Conservation (phyloP, 139 green algal genomes). For the Mesostigma viride region DNA sequence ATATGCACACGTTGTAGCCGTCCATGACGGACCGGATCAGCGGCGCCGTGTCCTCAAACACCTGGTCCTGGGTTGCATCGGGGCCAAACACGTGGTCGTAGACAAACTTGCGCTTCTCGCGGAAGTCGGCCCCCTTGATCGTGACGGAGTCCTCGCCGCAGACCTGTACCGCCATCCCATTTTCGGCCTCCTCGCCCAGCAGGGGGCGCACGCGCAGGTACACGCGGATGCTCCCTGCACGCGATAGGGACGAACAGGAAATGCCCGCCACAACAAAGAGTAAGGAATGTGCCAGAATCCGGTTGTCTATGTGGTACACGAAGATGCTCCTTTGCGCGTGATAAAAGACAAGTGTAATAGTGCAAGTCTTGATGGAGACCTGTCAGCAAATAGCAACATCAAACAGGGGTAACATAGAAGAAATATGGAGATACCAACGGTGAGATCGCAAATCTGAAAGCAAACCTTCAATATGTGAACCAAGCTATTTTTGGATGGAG, state of each 20-base stretch:
- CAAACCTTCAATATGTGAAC: neutral
- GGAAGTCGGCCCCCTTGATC: neutral
- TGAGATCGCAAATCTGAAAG: neutral
- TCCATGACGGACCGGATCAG: slow-evolving; percentile 77
- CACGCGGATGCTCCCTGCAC: slow-evolving; percentile 23
- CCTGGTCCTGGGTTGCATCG: slow-evolving; percentile 40
- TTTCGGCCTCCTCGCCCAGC: neutral
- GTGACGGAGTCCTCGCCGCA: neutral
- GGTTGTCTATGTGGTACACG: neutral
- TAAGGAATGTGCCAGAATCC: neutral
- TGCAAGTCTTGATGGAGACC: neutral
- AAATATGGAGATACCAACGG: too few species aligned
- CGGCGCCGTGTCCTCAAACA: slow-evolving; percentile 81
- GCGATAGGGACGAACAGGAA: neutral
- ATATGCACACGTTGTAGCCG: slow-evolving; percentile 71
- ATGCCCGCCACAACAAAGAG: neutral
- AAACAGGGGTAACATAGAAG: too few species aligned
- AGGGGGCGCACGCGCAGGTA: slow-evolving; percentile 22
- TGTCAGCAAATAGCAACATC: too few species aligned
- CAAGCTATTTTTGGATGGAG: neutral
- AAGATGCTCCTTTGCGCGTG: neutral
- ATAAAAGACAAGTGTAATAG: neutral
- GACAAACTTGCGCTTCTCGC: slow-evolving; percentile 22
- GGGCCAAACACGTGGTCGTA: slow-evolving; percentile 71
- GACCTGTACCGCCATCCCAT: neutral